phyloP scores from a whole-genome alignment of 345 rosid species.

The Anacardium occidentale region DNA sequence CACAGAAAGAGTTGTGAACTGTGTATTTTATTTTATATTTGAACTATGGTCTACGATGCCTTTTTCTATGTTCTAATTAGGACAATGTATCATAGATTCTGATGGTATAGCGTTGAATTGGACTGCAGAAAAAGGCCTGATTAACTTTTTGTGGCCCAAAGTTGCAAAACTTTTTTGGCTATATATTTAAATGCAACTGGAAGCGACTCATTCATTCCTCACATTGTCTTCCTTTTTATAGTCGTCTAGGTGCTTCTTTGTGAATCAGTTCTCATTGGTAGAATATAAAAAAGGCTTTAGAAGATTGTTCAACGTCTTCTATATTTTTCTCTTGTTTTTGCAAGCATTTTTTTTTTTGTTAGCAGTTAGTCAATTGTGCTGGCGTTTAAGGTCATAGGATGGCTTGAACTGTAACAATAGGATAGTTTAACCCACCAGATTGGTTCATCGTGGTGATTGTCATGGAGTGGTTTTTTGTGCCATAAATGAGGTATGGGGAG shows the following conservation, averaged over 20 bases:
- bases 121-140: slow-evolving; percentile 1
- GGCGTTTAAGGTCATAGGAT: slow-evolving; percentile 1
- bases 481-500: neutral
- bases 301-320: neutral
- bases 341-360: neutral
- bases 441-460: neutral
- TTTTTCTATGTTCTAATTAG: neutral
- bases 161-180: neutral
- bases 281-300: neutral
- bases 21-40: neutral
- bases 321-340: slow-evolving; percentile 12
- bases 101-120: neutral
- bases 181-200: neutral
- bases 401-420: neutral
- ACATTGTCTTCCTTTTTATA: neutral
- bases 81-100: neutral
- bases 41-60: neutral
- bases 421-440: neutral
- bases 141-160: neutral
- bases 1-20: neutral
- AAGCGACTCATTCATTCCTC: neutral
- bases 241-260: neutral
- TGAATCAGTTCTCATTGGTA: neutral
- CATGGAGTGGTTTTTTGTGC: neutral
- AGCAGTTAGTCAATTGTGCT: neutral